Conservation (phyloP, 495 filamentous ascomycete species). For the Cenococcum geophilum region DNA sequence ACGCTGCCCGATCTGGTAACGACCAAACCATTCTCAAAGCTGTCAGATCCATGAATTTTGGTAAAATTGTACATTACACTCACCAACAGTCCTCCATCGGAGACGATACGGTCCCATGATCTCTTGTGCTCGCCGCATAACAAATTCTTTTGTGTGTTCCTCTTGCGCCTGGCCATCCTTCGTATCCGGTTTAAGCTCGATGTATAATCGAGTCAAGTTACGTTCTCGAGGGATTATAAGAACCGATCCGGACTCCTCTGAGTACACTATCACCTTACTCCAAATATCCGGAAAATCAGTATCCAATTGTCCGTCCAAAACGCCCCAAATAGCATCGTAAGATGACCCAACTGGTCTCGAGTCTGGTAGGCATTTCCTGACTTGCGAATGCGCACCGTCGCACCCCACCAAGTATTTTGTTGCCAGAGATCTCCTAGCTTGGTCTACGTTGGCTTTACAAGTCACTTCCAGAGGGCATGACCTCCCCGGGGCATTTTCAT, state of each 20-base stretch:
- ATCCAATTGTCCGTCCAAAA: conserved; percentile 68
- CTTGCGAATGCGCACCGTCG: conserved; percentile 39
- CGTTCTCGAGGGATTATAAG: conserved; percentile 72
- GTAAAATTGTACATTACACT: background rate
- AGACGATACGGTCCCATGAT: conserved; percentile 62
- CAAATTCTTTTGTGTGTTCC: conserved; percentile 60
- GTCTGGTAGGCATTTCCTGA: conserved; percentile 56
- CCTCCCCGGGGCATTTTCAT: conserved; percentile 16
- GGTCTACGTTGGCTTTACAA: conserved; percentile 13
- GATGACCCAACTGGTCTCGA: conserved; percentile 57
- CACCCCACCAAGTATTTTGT: conserved; percentile 32
- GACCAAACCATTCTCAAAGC: conserved; percentile 55
- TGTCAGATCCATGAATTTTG: conserved; percentile 1
- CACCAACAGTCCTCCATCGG: conserved; percentile 57
- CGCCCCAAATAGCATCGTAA: conserved; percentile 65
- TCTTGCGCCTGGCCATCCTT: conserved; percentile 54
- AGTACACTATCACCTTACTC: conserved; percentile 62
- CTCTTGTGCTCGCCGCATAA: conserved; percentile 58
- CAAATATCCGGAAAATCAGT: conserved; percentile 74
- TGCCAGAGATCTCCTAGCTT: conserved; percentile 12
- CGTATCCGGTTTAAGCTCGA: conserved; percentile 65
- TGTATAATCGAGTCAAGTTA: conserved; percentile 69
- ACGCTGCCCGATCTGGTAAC: conserved; percentile 49
- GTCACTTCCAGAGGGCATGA: conserved; percentile 14
- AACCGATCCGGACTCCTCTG: conserved; percentile 60